These are phyloP conservation scores for Hypoxylon fragiforme DNA, from an alignment of 495 filamentous ascomycete species.

Conservation along the genomic window DNA sequence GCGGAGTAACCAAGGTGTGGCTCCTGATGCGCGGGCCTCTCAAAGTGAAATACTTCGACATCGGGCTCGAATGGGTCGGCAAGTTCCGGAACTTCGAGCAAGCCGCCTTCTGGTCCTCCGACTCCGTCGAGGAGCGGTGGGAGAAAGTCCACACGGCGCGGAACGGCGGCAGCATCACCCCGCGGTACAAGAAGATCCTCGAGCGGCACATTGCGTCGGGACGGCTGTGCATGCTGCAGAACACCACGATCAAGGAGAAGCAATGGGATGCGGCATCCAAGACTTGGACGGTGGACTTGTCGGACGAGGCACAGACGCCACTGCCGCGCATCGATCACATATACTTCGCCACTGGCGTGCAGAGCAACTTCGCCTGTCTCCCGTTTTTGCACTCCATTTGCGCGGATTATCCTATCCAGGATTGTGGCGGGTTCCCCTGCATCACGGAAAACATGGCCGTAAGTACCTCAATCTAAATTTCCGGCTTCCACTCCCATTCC, in stretches of 20 bases:
- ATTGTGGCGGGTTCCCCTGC: constrained; percentile 59
- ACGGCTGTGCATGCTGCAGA: constrained; percentile 52
- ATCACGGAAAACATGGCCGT: constrained; percentile 58
- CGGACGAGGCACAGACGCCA: constrained; percentile 51
- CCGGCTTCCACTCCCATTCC: background rate
- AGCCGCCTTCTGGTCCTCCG: constrained; percentile 64
- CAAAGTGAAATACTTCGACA: constrained; percentile 67
- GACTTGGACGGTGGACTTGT: constrained; percentile 53
- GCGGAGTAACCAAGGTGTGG: constrained; percentile 58
- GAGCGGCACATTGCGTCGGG: constrained; percentile 50
- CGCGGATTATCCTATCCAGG: constrained; percentile 55
- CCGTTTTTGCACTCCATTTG: constrained; percentile 55
- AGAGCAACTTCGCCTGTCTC: constrained; percentile 53
- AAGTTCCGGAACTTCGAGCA: constrained; percentile 69
- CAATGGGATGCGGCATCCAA: constrained; percentile 39
- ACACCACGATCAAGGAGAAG: constrained; percentile 49
- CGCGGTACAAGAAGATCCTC: constrained; percentile 58
- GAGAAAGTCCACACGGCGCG: constrained; percentile 59
- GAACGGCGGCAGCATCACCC: constrained; percentile 65
- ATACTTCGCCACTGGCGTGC: constrained; percentile 64
- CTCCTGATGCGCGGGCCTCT: constrained; percentile 60
- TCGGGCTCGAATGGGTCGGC: constrained; percentile 65
- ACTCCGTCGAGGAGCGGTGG: constrained; percentile 61
- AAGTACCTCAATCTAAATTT: background rate
- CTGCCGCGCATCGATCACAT: constrained; percentile 64